Evolutionary conservation across 495 filamentous ascomycete genomes (phyloP).

Genomic region (Elaphomyces granulatus): DNA sequence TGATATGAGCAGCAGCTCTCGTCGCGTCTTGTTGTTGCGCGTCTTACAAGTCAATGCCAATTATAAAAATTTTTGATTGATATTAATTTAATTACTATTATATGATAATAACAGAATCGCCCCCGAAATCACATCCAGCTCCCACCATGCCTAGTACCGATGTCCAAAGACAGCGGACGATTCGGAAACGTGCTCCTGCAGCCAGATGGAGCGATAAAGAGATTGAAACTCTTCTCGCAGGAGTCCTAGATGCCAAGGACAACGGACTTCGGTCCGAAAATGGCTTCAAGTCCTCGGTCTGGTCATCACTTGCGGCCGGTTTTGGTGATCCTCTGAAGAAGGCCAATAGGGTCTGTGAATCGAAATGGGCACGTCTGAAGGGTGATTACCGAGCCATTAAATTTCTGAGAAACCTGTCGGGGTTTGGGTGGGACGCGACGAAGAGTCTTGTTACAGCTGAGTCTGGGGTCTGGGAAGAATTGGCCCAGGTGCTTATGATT

Average conservation of each 20-base stretch:
- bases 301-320: not conserved
- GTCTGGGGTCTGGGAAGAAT: not conserved
- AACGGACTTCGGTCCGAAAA: not conserved
- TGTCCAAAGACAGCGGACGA: no score
- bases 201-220: not conserved
- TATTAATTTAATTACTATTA: no score
- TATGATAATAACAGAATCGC: no score
- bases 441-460: not conserved
- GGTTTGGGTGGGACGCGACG: not conserved
- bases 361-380: not conserved
- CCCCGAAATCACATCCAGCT: no score
- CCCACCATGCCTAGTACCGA: no score
- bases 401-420: not conserved
- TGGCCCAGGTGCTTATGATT: not conserved
- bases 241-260: not conserved
- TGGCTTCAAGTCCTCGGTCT: not conserved
- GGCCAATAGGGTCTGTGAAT: not conserved
- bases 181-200: not conserved
- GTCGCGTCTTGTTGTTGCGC: no score
- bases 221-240: not conserved
- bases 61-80: no score
- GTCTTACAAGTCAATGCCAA: no score
- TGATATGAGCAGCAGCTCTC: no score
- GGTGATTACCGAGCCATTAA: not conserved
- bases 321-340: not conserved